Evolutionary conservation across 2,329 filamentous ascomycete species (phyloP), one percentile per base, ranked within the genome.

Genomic region (Aspergillus aculeatinus): DNA sequence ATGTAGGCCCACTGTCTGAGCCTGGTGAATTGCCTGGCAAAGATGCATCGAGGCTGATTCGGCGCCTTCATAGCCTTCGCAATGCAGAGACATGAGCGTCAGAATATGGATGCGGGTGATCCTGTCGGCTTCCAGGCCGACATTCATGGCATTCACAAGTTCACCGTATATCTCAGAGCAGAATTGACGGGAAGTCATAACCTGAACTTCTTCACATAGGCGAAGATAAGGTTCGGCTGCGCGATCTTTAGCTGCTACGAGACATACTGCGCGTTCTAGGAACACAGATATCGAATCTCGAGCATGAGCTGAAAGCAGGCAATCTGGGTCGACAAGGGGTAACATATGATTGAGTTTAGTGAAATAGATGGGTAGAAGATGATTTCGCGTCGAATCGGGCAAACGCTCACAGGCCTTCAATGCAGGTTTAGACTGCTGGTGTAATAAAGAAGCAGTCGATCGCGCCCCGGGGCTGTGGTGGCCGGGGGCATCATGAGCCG

Each of bases 1-100:
- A 65, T 78, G 76, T 39, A 78, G 58, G 23, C 76, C 76, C 44
- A 70, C 65, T 4, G 75, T 77, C 61, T 76, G 75, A 23, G 76
- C 74, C 52, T 77, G 75, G 55, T 78, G 76, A 48, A 78, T 76
- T 11, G 76, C 76, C 59, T 76, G 72, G 19, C 72, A 74, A 14
- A 78, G 68, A 48, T 77, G 73, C 58, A 77, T 65, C 27, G 76
- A 77, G 27, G 76, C 76, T 5, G 75, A 66, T 56, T 78, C 76
- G 5, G 73, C 72, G 14, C 76, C 76, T 59, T 76, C 75, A 33
- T 75, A 70, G 4, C 76, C 76, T 57, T 78, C 76, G 49, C 71
- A 76, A 58, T 78, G 76, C 23, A 78, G 61, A 42, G 76, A 77
- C 72, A 78, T 76, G 49, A 78, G 61, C 5, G 76, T 73, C 47